phyloP scores from a whole-genome alignment of 2,329 filamentous ascomycete genomes.

The Diaporthe humulicola region DNA sequence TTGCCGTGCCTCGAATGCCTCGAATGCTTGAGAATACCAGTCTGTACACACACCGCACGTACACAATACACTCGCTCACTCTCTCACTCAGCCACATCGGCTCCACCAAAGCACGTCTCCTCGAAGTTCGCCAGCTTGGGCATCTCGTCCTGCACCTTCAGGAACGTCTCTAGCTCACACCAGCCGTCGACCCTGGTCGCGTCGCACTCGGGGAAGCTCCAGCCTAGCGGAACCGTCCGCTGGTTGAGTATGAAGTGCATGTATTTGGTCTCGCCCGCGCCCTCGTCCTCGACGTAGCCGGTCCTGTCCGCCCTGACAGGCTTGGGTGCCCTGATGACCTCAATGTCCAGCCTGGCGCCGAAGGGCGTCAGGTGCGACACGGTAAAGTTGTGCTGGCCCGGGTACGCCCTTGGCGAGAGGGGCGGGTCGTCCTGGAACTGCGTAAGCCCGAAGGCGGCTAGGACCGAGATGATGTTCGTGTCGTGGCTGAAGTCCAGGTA shows the following conservation, averaged over 20 bases:
- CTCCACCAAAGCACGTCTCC: conserved; percentile 72
- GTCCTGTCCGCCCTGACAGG: conserved; percentile 70
- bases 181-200: conserved; percentile 76
- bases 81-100: not conserved
- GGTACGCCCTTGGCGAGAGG: conserved; percentile 68
- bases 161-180: conserved; percentile 80
- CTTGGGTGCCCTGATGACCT: conserved; percentile 76
- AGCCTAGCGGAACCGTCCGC: conserved; percentile 77
- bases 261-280: conserved; percentile 69
- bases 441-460: conserved; percentile 79
- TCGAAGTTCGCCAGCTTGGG: conserved; percentile 71
- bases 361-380: conserved; percentile 79
- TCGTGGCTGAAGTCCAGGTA: conserved; percentile 87
- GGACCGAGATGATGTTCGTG: conserved; percentile 77
- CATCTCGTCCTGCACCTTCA: conserved; percentile 72
- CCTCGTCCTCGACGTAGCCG: conserved; percentile 60
- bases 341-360: conserved; percentile 79
- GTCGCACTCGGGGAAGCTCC: conserved; percentile 75
- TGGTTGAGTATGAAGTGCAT: conserved; percentile 83
- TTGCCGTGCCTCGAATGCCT: conserved; percentile 4
- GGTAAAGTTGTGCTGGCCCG: conserved; percentile 72
- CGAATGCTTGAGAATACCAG: not conserved
- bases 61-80: not conserved
- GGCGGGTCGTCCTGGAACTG: conserved; percentile 70
- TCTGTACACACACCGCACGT: not conserved